phyloP scores from a whole-genome alignment of 345 rosid species.

The Barbarea vulgaris region DNA sequence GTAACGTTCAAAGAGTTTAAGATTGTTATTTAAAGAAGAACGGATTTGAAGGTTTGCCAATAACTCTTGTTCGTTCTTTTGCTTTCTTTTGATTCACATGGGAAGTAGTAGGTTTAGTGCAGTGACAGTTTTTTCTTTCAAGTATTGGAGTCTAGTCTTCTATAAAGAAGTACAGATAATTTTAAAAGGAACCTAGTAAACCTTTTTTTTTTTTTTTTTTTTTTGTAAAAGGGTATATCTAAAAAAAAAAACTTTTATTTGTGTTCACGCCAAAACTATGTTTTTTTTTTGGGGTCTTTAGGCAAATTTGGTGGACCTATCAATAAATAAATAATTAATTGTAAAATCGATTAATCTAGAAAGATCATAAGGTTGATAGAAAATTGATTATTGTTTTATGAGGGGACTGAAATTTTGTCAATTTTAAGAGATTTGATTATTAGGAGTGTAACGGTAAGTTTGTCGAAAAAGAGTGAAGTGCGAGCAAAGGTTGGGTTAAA shows the following conservation, averaged over 20 bases:
- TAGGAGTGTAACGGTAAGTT: neutral
- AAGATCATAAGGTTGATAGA: constrained; percentile 5
- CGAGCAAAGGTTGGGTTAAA: constrained; percentile 28
- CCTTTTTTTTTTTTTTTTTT: neutral
- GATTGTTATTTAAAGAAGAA: constrained; percentile 23
- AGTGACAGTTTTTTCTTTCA: constrained; percentile 8
- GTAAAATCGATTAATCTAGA: neutral
- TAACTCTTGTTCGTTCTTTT: constrained; percentile 7
- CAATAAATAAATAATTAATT: neutral
- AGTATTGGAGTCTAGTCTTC: neutral
- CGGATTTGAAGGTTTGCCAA: constrained; percentile 5
- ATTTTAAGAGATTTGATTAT: neutral
- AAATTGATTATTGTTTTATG: neutral
- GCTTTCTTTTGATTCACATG: constrained; percentile 34
- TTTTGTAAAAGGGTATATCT: neutral
- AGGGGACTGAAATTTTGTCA: neutral
- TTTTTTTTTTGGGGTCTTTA: neutral
- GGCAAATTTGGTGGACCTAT: constrained; percentile 3
- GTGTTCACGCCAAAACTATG: constrained; percentile 2
- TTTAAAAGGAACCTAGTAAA: constrained; percentile 4
- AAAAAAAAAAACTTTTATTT: neutral
- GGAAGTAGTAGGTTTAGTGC: constrained; percentile 21
- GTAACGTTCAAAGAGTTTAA: constrained; percentile 20
- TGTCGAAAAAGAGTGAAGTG: constrained; percentile 18
- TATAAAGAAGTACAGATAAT: neutral